Evolutionary conservation across 352 stramenopile species (phyloP), one percentile per base, ranked within the genome.

Genomic region (Phytophthora fragariaefolia): DNA sequence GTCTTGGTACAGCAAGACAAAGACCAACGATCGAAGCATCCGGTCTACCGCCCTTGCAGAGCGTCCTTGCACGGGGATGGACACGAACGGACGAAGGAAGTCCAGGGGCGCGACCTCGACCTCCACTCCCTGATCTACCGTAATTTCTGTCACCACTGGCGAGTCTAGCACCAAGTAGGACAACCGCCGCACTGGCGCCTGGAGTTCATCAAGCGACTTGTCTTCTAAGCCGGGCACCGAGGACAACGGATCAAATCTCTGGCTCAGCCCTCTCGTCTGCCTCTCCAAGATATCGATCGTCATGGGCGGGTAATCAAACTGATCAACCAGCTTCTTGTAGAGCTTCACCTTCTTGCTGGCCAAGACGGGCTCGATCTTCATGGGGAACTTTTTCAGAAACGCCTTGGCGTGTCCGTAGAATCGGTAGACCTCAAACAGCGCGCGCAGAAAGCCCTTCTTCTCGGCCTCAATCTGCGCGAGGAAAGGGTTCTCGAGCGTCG

Each of bases 371-470:
- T 82, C 61, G 10, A 85, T 65, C 13, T 70, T 62, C 34, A 81
- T 69, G 2, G 79, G 76, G 57, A 82, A 94, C 6, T 77, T 77
- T 30, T 76, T 72, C 24, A 80, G 30, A 43, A 95, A 90, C 4
- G 67, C 65, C 2, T 48, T 58, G 3, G 32, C 55, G 26, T 89
- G 73, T 2, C 88, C 86, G 49, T 96, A 95, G 60, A 96, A 96
- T 1, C 80, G 63, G 51, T 96, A 96, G 27, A 96, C 82, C 34
- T 89, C 82, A 45, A 86, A 82, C 13, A 96, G 64, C 18, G 77
- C 72, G 18, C 76, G 64, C 7, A 91, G 52, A 42, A 93, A 83
- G 0, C 77, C 77, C 1, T 71, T 61, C 7, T 69, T 76, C 23
- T 78, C 66, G 1, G 69, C 22, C 22, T 89, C 80, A 22, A 92